phyloP scores from a whole-genome alignment of 83 land plant species.

The Thuja plicata region DNA sequence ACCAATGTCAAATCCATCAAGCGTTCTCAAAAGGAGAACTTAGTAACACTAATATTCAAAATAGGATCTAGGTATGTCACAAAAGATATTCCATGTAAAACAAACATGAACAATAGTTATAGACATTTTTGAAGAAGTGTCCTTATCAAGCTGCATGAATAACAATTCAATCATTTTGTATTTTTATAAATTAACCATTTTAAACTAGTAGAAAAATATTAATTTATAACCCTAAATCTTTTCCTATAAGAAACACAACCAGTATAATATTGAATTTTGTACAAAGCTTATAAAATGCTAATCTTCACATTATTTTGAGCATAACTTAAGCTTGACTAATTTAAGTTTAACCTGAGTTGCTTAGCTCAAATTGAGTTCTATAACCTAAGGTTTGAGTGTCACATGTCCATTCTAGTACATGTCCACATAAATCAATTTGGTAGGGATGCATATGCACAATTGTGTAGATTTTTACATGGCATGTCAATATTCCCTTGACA shows the following conservation, averaged over 20 bases:
- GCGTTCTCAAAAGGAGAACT: background rate
- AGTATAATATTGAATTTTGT: background rate
- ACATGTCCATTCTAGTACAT: too few relatives aligned
- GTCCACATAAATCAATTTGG: too few relatives aligned
- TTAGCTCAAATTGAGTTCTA: too few relatives aligned
- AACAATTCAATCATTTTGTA: background rate
- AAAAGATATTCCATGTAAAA: background rate
- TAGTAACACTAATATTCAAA: background rate
- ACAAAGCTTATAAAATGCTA: background rate
- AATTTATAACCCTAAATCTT: background rate
- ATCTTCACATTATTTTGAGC: background rate
- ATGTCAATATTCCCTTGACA: too few relatives aligned
- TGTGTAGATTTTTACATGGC: too few relatives aligned
- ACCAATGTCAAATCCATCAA: background rate
- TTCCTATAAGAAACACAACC: background rate
- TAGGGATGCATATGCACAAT: too few relatives aligned
- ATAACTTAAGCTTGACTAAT: too few relatives aligned
- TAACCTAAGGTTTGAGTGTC: too few relatives aligned
- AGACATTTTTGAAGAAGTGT: background rate
- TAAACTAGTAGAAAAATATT: background rate
- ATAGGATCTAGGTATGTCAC: background rate
- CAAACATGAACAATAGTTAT: background rate
- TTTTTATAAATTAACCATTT: background rate
- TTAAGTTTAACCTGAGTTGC: too few relatives aligned
- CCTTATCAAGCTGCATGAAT: background rate